Base-by-base conservation (phyloP, 2,329 filamentous ascomycete genomes). In the Acephala macrosclerotiorum region DNA sequence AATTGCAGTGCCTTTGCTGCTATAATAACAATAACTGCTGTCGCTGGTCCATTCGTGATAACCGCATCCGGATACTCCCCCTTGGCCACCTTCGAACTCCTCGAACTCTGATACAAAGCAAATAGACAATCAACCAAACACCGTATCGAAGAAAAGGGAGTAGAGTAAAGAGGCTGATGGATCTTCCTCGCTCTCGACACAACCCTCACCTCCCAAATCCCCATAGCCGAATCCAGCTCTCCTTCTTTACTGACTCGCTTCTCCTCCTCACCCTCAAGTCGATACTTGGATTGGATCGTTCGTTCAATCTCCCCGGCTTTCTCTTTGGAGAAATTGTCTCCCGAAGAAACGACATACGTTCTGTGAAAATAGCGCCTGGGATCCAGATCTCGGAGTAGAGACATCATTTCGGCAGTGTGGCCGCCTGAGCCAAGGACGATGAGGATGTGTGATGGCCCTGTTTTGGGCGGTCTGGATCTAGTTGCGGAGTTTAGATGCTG, bases 391-490 rank as follows among this genome's bases (percentile, higher is more conserved):
- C 83, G 81, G 72, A 99, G 87, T 82, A 97, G 91, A 74, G 91
- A 89, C 68, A 97, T 84, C 91, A 99, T 97, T 79, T 99, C 96
- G 57, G 93, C 90, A 0, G 96, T 97, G 79, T 99, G 96, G 0
- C 96, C 96, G 36, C 96, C 96, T 2, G 92, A 96, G 60, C 96
- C 96, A 26, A 98, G 90, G 29, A 98, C 89, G 69, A 97, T 86
- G 36, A 97, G 82, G 61, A 94, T 82, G 77, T 94, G 88, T 7
- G 83, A 82, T 29, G 81, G 80, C 3, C 74, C 59, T 22, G 75
- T 74, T 61, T 74, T 76, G n/a, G 68, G 60, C 26, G 61, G 61
- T 38, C 66, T 58, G 45, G 60, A n/a, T 25, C 20, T 60, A 2
- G 64, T 65, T 25, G 65, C 36, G 14, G 6, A 25, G 60, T 5